Base-by-base conservation (phyloP, 495 filamentous ascomycete species). In the Penicillium argentinense region DNA sequence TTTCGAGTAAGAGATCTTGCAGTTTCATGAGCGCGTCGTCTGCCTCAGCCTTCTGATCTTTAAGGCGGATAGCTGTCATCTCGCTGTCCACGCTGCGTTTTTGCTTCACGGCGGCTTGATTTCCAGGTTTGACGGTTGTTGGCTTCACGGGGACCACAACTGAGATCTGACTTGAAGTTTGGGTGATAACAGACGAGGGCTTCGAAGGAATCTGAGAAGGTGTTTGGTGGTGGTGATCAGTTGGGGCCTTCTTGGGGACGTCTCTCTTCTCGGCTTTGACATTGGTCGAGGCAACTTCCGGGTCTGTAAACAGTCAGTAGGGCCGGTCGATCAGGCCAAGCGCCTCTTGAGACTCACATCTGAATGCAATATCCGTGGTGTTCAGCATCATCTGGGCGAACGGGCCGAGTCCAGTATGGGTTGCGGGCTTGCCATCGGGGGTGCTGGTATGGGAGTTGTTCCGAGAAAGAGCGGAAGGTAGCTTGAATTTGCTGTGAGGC, bases 21-120 rank as follows among this genome's bases (percentile, higher is more conserved):
- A 96, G 63, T 26, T 83, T 82, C 33, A 82, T 66, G 36, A 89
- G 72, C 37, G 82, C 82, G 3, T 80, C 74, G 54, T 95, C 85
- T 3, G 88, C 84, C 57, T 90, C 85, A 49, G 91, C 87, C 44
- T 87, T 83, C 57, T 93, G 85, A 57, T 91, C 89, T 34, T 64
- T 76, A 25, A 72, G 53, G 21, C 73, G 66, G 47, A 66, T 50
- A 19, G 67, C 53, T 47, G 53, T 39, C 41, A 55, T 43, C 39
- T 36, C 33, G 44, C 22, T 52, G 34, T 66, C 65, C 32, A 60
- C 61, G 5, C 45, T 45, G 27, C 49, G 24, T 6, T 22, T n/a
- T 5, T 26, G 19, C 23, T 44, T 42, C 21, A 46, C 43, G 3
- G 53, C 11, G 16, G 33, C 9, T 7, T 36, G 41, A 16, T 49